Evolutionary conservation across 192 early-diverging fungal species (phyloP).

Genomic region (Entomortierella chlamydospora): DNA sequence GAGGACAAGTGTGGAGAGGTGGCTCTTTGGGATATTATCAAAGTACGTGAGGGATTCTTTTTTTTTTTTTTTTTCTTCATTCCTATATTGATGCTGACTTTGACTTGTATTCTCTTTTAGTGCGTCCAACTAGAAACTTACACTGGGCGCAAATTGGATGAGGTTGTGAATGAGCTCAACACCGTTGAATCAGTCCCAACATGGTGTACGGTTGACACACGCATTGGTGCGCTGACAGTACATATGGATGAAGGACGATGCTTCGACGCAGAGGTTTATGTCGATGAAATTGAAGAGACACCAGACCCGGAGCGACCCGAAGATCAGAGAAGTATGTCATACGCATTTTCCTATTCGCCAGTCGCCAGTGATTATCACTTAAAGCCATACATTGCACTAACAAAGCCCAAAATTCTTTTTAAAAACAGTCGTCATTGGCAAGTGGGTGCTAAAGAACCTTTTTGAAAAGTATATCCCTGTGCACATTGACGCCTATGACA

Average conservation of each 20-base stretch:
- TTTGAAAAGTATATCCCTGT: conserved; percentile 70
- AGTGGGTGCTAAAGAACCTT: conserved; percentile 84
- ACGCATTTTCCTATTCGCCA: neutral
- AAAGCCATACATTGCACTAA: no score
- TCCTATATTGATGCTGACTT: neutral
- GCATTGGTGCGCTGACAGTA: conserved; percentile 88
- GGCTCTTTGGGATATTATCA: conserved; percentile 94
- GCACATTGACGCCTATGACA: conserved; percentile 63
- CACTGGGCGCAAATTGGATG: conserved; percentile 65
- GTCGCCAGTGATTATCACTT: no score
- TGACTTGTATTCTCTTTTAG: conserved; percentile 15
- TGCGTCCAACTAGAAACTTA: conserved; percentile 69
- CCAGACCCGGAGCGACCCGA: conserved; percentile 65
- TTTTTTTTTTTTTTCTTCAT: neutral
- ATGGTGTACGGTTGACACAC: conserved; percentile 95
- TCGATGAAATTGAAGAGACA: conserved; percentile 76
- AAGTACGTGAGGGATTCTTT: conserved; percentile 43
- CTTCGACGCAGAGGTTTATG: conserved; percentile 92
- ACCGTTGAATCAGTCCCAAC: conserved; percentile 81
- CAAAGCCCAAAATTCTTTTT: conserved; percentile 22
- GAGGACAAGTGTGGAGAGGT: conserved; percentile 84
- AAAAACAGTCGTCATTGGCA: conserved; percentile 84
- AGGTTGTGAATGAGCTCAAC: conserved; percentile 68
- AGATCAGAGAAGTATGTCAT: conserved; percentile 74
- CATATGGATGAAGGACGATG: conserved; percentile 85